phyloP scores from a whole-genome alignment of 345 rosid genomes.

The Stellera chamaejasme region DNA sequence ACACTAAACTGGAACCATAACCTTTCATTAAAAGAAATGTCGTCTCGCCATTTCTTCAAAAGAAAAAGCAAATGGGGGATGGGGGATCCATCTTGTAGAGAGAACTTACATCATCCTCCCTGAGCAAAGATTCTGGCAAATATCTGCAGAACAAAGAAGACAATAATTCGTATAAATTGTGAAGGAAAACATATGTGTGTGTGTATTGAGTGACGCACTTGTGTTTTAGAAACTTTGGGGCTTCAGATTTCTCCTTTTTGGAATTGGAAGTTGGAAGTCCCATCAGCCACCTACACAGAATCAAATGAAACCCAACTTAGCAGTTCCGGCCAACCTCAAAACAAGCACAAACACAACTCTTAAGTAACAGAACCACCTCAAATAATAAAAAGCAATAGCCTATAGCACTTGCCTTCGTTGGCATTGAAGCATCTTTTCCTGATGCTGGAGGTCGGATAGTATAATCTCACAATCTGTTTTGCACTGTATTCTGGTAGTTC shows the following conservation, averaged over 20 bases:
- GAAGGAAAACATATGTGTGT: background rate
- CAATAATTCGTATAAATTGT: background rate
- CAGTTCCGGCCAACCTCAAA: background rate
- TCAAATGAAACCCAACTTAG: background rate
- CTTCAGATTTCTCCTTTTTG: conserved; percentile 21
- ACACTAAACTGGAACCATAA: background rate
- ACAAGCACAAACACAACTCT: background rate
- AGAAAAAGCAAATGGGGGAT: background rate
- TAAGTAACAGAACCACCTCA: background rate
- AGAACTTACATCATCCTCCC: conserved; percentile 83
- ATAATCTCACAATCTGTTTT: conserved; percentile 30
- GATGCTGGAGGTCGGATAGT: conserved; percentile 35
- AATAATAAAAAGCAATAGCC: no score
- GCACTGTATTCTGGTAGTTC: no score
- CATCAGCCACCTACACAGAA: conserved; percentile 61
- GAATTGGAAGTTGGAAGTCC: conserved; percentile 38
- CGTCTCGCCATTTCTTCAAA: background rate
- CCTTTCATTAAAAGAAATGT: background rate
- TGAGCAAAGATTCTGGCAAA: conserved; percentile 59
- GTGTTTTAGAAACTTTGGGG: conserved; percentile 28
- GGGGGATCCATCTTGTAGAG: background rate
- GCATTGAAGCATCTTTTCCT: conserved; percentile 39
- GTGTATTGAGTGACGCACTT: conserved; percentile 19
- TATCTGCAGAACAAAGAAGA: conserved; percentile 28
- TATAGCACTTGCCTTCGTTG: conserved; percentile 42